phyloP scores from a whole-genome alignment of 2,329 filamentous ascomycete genomes.

The Claviceps cyperi region DNA sequence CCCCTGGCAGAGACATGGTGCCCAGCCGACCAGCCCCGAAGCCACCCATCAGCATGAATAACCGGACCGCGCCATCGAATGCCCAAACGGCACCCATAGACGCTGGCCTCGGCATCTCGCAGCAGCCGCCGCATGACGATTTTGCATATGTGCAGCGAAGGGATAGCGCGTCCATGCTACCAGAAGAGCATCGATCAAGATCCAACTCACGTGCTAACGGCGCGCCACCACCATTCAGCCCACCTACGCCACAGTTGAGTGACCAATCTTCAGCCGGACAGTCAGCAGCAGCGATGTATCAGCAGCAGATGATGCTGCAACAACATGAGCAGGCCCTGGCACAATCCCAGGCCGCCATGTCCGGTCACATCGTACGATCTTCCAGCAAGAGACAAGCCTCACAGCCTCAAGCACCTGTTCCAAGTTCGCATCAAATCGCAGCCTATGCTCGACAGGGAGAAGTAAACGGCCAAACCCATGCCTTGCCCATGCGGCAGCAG shows the following conservation, averaged over 20 bases:
- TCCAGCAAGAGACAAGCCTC: slow-evolving; percentile 53
- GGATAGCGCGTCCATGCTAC: slow-evolving; percentile 44
- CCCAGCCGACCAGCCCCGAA: slow-evolving; percentile 77
- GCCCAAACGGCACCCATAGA: slow-evolving; percentile 38
- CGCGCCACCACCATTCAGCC: slow-evolving; percentile 29
- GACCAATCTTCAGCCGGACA: slow-evolving; percentile 20
- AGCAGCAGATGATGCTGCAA: slow-evolving; percentile 55
- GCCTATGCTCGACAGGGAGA: slow-evolving; percentile 17
- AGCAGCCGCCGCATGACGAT: slow-evolving; percentile 45
- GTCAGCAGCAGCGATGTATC: slow-evolving; percentile 33
- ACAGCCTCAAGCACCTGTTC: slow-evolving; percentile 13
- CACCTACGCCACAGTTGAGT: slow-evolving; percentile 23
- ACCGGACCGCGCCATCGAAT: slow-evolving; percentile 38
- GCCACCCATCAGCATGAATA: slow-evolving; percentile 54
- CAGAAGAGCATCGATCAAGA: slow-evolving; percentile 52
- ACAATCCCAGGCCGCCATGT: slow-evolving; percentile 64
- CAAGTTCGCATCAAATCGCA: slow-evolving; percentile 12
- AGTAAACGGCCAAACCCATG: slow-evolving; percentile 17
- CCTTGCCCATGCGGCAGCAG: slow-evolving; percentile 23
- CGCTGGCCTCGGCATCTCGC: slow-evolving; percentile 47
- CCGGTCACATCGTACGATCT: slow-evolving; percentile 54
- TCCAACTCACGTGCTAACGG: slow-evolving; percentile 53
- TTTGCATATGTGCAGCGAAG: slow-evolving; percentile 31
- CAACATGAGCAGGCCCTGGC: slow-evolving; percentile 78
- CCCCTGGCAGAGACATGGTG: slow-evolving; percentile 40